Conservation (phyloP, 1,139 yeast species). For the Debaryomyces psychrophilus region DNA sequence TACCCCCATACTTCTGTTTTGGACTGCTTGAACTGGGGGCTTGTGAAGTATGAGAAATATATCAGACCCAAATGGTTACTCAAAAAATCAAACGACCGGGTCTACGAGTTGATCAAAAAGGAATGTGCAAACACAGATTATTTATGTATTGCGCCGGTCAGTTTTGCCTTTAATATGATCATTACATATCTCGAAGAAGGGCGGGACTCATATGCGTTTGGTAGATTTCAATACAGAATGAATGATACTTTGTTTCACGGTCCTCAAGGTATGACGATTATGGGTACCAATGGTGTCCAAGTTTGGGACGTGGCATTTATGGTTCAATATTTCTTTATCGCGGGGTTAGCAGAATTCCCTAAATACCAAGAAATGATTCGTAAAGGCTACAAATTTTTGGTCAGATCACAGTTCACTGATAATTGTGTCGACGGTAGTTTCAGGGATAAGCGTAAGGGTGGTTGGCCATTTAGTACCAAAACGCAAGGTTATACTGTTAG, state of each 20-base stretch:
- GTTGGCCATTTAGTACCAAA: conserved; percentile 96
- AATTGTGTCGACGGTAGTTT: conserved; percentile 79
- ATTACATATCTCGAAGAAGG: conserved; percentile 77
- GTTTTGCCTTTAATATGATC: conserved; percentile 79
- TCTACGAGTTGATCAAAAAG: conserved; percentile 66
- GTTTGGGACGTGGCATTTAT: conserved; percentile 97
- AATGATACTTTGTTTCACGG: conserved; percentile 83
- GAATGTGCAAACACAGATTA: conserved; percentile 80
- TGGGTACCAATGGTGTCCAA: conserved; percentile 98
- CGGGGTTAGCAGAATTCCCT: conserved; percentile 75
- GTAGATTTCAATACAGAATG: conserved; percentile 59
- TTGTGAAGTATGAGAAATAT: conserved; percentile 67
- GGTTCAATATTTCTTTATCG: conserved; percentile 77
- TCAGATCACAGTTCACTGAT: conserved; percentile 81
- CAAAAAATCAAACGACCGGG: conserved; percentile 52
- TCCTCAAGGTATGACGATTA: conserved; percentile 86
- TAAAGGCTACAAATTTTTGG: conserved; percentile 68
- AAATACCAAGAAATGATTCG: conserved; percentile 66
- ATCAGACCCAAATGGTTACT: conserved; percentile 76
- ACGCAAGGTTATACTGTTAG: conserved; percentile 96
- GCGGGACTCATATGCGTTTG: conserved; percentile 60
- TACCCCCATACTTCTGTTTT: conserved; percentile 83
- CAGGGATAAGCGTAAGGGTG: conserved; percentile 87
- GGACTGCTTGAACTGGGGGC: conserved; percentile 60
- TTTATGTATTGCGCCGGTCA: conserved; percentile 92